Percentiles rank a stretch among this genome's conserved stretches.
Conservation (phyloP, 2,329 filamentous ascomycete genomes). For the Coniochaeta sp. region DNA sequence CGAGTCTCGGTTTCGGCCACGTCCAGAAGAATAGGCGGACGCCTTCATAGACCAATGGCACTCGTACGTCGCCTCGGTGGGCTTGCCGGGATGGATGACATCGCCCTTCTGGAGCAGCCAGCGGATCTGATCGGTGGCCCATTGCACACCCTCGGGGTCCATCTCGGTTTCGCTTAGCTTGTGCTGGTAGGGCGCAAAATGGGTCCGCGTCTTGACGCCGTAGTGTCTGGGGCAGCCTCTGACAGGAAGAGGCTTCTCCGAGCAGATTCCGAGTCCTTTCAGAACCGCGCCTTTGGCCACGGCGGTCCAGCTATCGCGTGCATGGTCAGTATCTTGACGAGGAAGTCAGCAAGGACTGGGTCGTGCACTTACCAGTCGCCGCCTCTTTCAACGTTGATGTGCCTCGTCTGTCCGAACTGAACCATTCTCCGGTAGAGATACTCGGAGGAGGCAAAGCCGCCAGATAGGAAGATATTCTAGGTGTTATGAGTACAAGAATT, state of each 20-base stretch:
- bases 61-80: constrained; percentile 8
- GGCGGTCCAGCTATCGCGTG: constrained; percentile 12
- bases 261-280: constrained; percentile 17
- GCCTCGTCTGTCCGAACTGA: constrained; percentile 8
- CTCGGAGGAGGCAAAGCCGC: constrained; percentile 14
- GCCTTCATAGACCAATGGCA: constrained; percentile 14
- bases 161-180: constrained; percentile 5
- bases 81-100: constrained; percentile 13
- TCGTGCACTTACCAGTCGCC: constrained; percentile 8
- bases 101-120: constrained; percentile 16
- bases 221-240: constrained; percentile 11
- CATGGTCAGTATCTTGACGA: background rate
- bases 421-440: constrained; percentile 13
- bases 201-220: constrained; percentile 13
- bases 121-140: constrained; percentile 15
- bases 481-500: background rate
- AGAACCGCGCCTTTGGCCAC: constrained; percentile 17
- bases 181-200: constrained; percentile 11
- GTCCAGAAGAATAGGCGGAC: constrained; percentile 4
- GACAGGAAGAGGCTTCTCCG: constrained; percentile 11
- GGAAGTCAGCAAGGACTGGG: background rate
- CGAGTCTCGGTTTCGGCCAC: background rate
- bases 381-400: constrained; percentile 14
- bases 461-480: constrained; percentile 17
- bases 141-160: constrained; percentile 12